These are phyloP conservation scores for Vicia villosa DNA, from an alignment of 306 rosid species.

Conservation along the genomic window DNA sequence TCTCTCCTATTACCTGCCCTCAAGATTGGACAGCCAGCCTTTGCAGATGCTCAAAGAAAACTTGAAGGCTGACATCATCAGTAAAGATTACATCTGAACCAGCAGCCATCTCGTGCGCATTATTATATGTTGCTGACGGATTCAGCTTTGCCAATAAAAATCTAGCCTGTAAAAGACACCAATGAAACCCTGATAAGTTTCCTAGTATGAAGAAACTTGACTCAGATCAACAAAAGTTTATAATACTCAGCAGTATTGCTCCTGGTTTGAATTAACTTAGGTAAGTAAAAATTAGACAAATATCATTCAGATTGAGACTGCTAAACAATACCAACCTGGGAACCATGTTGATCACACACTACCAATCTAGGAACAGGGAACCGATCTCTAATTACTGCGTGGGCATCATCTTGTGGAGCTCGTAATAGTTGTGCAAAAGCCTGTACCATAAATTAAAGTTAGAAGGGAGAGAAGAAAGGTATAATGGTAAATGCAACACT, in stretches of 20 bases:
- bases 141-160: conserved; percentile 93
- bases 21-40: conserved; percentile 97
- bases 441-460: conserved; percentile 47
- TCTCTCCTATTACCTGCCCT: conserved; percentile 44
- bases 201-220: not conserved
- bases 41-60: conserved; percentile 96
- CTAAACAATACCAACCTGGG: conserved; percentile 70
- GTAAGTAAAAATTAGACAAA: conserved; percentile 13
- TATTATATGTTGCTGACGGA: conserved; percentile 94
- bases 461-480: conserved; percentile 18
- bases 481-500: conserved; percentile 3
- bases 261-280: conserved; percentile 9
- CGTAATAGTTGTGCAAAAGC: conserved; percentile 84
- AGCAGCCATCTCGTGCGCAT: conserved; percentile 81
- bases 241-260: conserved; percentile 9
- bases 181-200: conserved; percentile 21
- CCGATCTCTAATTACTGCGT: conserved; percentile 64
- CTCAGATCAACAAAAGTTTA: not conserved
- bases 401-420: conserved; percentile 84
- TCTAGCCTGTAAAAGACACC: conserved; percentile 71
- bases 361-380: conserved; percentile 98
- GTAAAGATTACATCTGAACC: conserved; percentile 97
- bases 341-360: conserved; percentile 97
- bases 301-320: conserved; percentile 18
- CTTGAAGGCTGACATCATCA: conserved; percentile 96